A percentile compares a stretch with the other conserved stretches of the same genome.
Conservation (phyloP, 495 filamentous ascomycete genomes). For the Penicillium antarcticum region DNA sequence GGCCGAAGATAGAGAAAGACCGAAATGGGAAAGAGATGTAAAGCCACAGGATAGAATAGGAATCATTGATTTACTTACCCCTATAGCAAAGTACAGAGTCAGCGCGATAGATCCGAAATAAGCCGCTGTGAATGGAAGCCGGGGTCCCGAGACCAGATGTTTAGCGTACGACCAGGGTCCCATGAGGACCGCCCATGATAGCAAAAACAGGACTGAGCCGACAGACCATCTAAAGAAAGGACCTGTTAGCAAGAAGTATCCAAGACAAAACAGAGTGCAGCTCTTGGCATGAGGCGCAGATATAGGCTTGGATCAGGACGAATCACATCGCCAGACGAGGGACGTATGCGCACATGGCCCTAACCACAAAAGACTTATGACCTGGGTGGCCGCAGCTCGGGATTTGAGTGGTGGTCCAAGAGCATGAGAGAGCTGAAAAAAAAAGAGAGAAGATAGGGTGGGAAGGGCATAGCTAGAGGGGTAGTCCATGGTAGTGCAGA, state of each 20-base stretch:
- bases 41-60: not conserved
- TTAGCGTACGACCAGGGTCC: slow-evolving; percentile 77
- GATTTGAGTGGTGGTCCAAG: slow-evolving; percentile 14
- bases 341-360: slow-evolving; percentile 22
- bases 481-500: slow-evolving; percentile 1
- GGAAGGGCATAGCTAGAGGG: not conserved
- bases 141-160: slow-evolving; percentile 79
- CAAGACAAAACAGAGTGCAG: slow-evolving; percentile 2
- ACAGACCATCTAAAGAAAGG: slow-evolving; percentile 76
- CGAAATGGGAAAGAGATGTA: slow-evolving; percentile 5
- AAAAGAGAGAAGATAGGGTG: not conserved
- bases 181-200: slow-evolving; percentile 92
- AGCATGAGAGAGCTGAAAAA: not conserved
- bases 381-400: slow-evolving; percentile 11
- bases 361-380: slow-evolving; percentile 19
- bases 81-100: slow-evolving; percentile 87
- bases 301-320: slow-evolving; percentile 6
- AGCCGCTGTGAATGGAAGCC: slow-evolving; percentile 90
- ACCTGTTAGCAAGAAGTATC: slow-evolving; percentile 21
- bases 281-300: slow-evolving; percentile 26
- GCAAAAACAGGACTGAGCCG: slow-evolving; percentile 84
- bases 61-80: slow-evolving; percentile 58
- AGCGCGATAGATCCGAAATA: slow-evolving; percentile 94
- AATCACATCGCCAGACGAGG: slow-evolving; percentile 2
- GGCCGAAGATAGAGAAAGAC: slow-evolving; percentile 11